These are phyloP conservation scores for Datura wrightii DNA, from an alignment of 257 asterid species.

Conservation along the genomic window DNA sequence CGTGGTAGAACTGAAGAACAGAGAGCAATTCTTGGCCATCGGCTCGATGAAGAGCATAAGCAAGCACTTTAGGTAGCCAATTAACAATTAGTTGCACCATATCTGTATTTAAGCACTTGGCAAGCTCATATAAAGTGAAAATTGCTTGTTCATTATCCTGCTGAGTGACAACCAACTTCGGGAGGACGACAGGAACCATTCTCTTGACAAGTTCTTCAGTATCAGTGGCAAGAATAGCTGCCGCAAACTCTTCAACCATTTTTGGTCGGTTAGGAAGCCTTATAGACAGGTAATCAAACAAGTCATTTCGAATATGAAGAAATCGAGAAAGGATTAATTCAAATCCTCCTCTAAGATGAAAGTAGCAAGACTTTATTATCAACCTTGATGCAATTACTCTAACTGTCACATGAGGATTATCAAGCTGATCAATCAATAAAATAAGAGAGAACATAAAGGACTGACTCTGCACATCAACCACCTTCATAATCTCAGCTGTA, in stretches of 20 bases:
- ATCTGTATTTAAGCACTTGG: slow-evolving; percentile 67
- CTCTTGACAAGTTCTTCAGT: slow-evolving; percentile 77
- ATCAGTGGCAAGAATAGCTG: slow-evolving; percentile 78
- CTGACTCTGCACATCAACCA: slow-evolving; percentile 69
- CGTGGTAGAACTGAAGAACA: slow-evolving; percentile 77
- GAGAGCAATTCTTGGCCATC: slow-evolving; percentile 63
- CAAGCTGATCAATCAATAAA: slow-evolving; percentile 84
- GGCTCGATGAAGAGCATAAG: slow-evolving; percentile 88
- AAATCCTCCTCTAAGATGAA: slow-evolving; percentile 71
- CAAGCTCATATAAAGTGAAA: slow-evolving; percentile 66
- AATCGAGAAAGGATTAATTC: slow-evolving; percentile 69
- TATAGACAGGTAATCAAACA: slow-evolving; percentile 73
- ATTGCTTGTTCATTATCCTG: slow-evolving; percentile 66
- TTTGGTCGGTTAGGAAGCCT: slow-evolving; percentile 71
- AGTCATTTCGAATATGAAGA: slow-evolving; percentile 67
- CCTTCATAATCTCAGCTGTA: slow-evolving; percentile 76
- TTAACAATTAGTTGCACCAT: slow-evolving; percentile 70
- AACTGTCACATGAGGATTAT: slow-evolving; percentile 65
- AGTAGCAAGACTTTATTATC: slow-evolving; percentile 69
- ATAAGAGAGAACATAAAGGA: slow-evolving; percentile 75
- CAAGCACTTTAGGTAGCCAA: slow-evolving; percentile 91
- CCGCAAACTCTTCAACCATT: slow-evolving; percentile 86
- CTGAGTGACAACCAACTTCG: slow-evolving; percentile 77
- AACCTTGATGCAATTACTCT: slow-evolving; percentile 75
- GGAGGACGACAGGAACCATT: slow-evolving; percentile 93